Percentiles rank a stretch among this genome's conserved stretches.
phyloP scores from a whole-genome alignment of 352 stramenopile species.

The Pilasporangium apinafurcum region DNA sequence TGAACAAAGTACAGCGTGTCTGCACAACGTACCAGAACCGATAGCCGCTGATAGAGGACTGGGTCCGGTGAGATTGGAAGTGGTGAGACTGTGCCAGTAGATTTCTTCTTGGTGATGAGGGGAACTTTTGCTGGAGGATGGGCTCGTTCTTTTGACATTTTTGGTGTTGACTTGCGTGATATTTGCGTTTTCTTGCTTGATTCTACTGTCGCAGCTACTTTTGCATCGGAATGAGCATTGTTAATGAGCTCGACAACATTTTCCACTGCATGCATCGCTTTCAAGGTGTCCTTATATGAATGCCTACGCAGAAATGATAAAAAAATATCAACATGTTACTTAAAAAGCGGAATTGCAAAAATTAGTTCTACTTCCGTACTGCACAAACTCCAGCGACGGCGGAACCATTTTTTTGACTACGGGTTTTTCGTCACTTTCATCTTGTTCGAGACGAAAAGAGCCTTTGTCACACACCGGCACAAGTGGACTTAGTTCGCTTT shows the following conservation, averaged over 20 bases:
- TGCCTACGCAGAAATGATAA: slow-evolving; percentile 8
- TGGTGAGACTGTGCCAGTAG: neutral
- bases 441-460: no score
- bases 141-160: neutral
- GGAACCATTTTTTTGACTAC: slow-evolving; percentile 2
- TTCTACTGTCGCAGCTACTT: no score
- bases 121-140: neutral
- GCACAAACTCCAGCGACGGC: slow-evolving; percentile 17
- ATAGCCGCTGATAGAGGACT: slow-evolving; percentile 24
- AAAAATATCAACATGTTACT: neutral
- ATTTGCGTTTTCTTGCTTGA: no score
- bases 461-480: no score
- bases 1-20: no score
- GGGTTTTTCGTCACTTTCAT: slow-evolving; percentile 1
- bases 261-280: slow-evolving; percentile 4
- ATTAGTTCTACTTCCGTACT: slow-evolving; percentile 4
- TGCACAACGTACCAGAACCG: slow-evolving; percentile 19
- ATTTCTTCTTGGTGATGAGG: neutral
- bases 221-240: no score
- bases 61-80: slow-evolving; percentile 9
- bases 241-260: neutral
- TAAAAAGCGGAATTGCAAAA: neutral
- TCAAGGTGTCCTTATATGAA: slow-evolving; percentile 24
- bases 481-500: no score
- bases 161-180: no score